phyloP scores from a whole-genome alignment of 169 alveolate genomes.

The Sarcocystis neurona region DNA sequence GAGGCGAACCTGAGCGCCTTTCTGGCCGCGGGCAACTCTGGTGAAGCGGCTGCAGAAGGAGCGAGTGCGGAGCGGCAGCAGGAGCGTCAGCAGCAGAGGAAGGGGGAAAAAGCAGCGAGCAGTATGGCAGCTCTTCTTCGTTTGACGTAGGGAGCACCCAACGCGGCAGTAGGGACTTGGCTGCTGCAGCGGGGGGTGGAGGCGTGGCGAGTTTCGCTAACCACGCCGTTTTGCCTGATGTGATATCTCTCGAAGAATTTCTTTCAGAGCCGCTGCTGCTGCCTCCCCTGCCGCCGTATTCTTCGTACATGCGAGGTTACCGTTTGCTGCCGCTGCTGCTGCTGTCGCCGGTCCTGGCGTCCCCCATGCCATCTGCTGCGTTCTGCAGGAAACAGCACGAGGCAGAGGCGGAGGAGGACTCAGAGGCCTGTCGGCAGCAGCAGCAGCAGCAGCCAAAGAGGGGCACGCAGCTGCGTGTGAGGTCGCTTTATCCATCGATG shows the following conservation, averaged over 20 bases:
- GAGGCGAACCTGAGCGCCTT: not conserved
- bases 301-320: not conserved
- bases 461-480: not conserved
- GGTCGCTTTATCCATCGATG: constrained; percentile 7
- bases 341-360: not conserved
- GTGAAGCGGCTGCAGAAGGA: not conserved
- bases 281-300: constrained; percentile 16
- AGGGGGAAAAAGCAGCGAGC: too few species aligned
- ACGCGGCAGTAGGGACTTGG: too few species aligned
- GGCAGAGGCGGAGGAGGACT: not conserved
- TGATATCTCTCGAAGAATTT: constrained; percentile 30
- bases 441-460: not conserved
- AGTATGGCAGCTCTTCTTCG: too few species aligned
- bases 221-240: constrained; percentile 19
- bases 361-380: not conserved
- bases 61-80: not conserved
- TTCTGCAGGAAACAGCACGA: not conserved
- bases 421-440: not conserved
- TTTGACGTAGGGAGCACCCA: too few species aligned
- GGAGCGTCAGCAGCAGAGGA: too few species aligned
- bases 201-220: too few species aligned
- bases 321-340: not conserved
- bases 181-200: too few species aligned
- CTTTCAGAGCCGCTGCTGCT: constrained; percentile 20
- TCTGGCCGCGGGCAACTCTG: not conserved